These are phyloP conservation scores for Diaporthe batatas DNA, from an alignment of 2,329 filamentous ascomycete species.

Conservation along the genomic window DNA sequence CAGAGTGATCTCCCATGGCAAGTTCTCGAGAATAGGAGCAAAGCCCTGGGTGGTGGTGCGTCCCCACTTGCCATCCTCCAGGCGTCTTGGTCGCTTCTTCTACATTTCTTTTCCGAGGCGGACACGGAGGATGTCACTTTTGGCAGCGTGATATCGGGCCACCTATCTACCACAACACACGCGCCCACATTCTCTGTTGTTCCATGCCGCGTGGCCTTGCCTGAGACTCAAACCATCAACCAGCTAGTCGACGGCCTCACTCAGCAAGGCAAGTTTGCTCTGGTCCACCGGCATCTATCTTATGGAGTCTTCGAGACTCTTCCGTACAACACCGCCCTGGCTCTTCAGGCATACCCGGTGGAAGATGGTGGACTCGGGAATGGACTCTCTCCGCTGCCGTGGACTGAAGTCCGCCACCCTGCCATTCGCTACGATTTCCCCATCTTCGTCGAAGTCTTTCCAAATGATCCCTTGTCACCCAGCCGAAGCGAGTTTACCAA, in stretches of 20 bases:
- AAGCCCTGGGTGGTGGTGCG: slow-evolving; percentile 44
- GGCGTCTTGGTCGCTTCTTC: slow-evolving; percentile 53
- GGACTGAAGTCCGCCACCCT: slow-evolving; percentile 39
- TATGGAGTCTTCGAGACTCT: slow-evolving; percentile 48
- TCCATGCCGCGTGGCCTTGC: slow-evolving; percentile 49
- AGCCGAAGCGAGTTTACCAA: slow-evolving; percentile 12
- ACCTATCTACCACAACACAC: slow-evolving; percentile 46
- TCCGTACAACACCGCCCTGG: slow-evolving; percentile 53
- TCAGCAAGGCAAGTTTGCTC: slow-evolving; percentile 32
- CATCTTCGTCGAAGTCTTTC: slow-evolving; percentile 43
- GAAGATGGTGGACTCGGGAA: slow-evolving; percentile 21
- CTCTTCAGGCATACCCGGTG: slow-evolving; percentile 50
- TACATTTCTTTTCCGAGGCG: slow-evolving; percentile 50
- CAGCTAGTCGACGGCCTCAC: slow-evolving; percentile 43
- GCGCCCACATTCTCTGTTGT: slow-evolving; percentile 53
- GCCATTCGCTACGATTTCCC: slow-evolving; percentile 44
- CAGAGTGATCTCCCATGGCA: slow-evolving; percentile 40
- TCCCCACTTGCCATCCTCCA: slow-evolving; percentile 53
- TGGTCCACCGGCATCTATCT: slow-evolving; percentile 46
- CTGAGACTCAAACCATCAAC: slow-evolving; percentile 39
- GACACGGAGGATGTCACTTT: slow-evolving; percentile 52
- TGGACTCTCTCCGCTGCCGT: slow-evolving; percentile 20
- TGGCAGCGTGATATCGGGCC: slow-evolving; percentile 52
- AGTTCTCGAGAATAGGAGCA: slow-evolving; percentile 43
- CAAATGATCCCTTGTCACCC: slow-evolving; percentile 15